Evolutionary conservation across 495 filamentous ascomycete species (phyloP), one percentile per base, ranked within the genome.

Genomic region (Poronia punctata): DNA sequence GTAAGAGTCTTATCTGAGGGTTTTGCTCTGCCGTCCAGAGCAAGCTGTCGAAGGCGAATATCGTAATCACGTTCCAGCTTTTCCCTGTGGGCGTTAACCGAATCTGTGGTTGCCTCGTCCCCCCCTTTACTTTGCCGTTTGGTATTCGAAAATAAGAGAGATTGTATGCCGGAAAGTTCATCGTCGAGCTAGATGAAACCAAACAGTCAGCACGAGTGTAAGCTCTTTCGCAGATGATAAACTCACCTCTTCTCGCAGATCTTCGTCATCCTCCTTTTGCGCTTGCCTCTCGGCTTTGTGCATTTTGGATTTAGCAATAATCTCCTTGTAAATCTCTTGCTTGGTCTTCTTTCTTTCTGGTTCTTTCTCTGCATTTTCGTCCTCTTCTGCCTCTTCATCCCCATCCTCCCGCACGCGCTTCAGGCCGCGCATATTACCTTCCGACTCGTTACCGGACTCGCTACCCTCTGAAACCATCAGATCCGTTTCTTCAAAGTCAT

Each of bases 221-320:
- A n/a, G n/a, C 5, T 17, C 22, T 25, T n/a, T 27, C 5, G 11
- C 9, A 27, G 43, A 86, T 80, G 7, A 86, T 64, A 50, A 2
- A 1, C 33, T 37, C 37, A 37, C 41, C 41, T 84, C 79, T 33
- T 89, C 84, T 43, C 85, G 73, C n/a, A 95, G 65, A 52, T 94
- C 88, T 18, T 89, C 88, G 52, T 98, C 89, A 31, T 95, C 88
- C 44, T 97, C 92, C 59, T 96, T 98, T 6, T 76, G 75, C 39
- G 86, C 78, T 65, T 97, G 93, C 15, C 92, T 81, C 63, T 96
- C 88, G 43, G 86, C 83, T 64, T 93, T 97, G 70, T 95, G 72
- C 19, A 85, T 72, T 58, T 97, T 99, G 2, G 93, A 97, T 63
- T 97, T 99, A 25, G 88, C 84, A 45, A 97, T 97, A 44, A 97